These are phyloP conservation scores for Otatea glauca DNA, from an alignment of 176 grass and related monocot genomes.

Conservation along the genomic window DNA sequence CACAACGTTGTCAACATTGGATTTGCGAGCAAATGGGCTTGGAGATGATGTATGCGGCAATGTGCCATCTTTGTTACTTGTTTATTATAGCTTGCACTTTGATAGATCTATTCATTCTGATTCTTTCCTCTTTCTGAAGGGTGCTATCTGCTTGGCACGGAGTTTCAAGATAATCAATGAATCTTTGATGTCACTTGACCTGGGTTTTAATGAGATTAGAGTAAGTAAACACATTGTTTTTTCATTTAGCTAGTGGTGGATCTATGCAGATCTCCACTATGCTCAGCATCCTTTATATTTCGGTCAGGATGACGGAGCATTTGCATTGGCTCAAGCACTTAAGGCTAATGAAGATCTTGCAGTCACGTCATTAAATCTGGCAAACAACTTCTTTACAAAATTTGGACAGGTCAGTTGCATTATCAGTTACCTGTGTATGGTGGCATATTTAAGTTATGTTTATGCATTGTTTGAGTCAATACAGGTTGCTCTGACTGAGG, in stretches of 20 bases:
- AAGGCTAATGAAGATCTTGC: constrained; percentile 94
- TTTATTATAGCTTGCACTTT: constrained; percentile 36
- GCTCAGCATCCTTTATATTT: constrained; percentile 26
- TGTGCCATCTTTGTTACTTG: constrained; percentile 3
- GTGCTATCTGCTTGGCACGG: constrained; percentile 83
- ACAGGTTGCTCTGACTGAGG: constrained; percentile 91
- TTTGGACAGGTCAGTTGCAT: constrained; percentile 79
- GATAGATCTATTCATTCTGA: constrained; percentile 33
- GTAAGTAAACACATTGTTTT: constrained; percentile 46
- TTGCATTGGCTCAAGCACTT: constrained; percentile 89
- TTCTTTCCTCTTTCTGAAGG: constrained; percentile 54
- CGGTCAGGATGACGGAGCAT: constrained; percentile 85
- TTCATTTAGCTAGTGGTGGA: constrained; percentile 27
- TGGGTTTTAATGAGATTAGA: constrained; percentile 99
- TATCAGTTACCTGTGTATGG: constrained; percentile 17
- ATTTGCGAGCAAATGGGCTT: constrained; percentile 93
- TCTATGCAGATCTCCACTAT: constrained; percentile 12
- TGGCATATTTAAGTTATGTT: constrained; percentile 31
- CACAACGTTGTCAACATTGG: constrained; percentile 76
- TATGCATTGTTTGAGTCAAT: constrained; percentile 39
- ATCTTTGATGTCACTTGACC: constrained; percentile 83
- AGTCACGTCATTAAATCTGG: constrained; percentile 73
- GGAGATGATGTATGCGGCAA: constrained; percentile 73
- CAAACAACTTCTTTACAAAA: constrained; percentile 91
- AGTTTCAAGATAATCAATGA: constrained; percentile 98